Evolutionary conservation across 2,329 filamentous ascomycete species (phyloP).

Genomic region (Metarhizium sp.): DNA sequence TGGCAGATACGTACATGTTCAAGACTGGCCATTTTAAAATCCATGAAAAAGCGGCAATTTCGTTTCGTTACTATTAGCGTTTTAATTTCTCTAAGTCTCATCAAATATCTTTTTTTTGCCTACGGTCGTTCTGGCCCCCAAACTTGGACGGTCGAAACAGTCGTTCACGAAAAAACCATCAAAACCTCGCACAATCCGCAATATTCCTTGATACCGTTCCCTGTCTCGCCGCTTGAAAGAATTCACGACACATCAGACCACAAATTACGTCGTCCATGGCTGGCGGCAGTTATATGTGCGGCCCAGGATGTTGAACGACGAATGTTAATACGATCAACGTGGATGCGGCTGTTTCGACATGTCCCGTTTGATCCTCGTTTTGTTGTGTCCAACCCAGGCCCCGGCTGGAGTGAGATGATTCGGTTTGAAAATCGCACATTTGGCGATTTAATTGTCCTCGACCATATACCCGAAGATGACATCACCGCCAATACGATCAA

Average conservation of each 20-base stretch:
- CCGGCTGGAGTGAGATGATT: conserved; percentile 16
- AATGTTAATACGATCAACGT: conserved; percentile 21
- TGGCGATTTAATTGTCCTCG: conserved; percentile 24
- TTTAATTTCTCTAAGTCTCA: neutral
- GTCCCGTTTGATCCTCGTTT: conserved; percentile 20
- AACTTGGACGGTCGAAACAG: conserved; percentile 5
- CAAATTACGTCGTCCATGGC: conserved; percentile 13
- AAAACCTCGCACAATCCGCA: neutral
- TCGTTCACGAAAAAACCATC: conserved; percentile 5
- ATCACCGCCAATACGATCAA: conserved; percentile 24
- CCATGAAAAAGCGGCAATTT: neutral
- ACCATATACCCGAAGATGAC: conserved; percentile 20
- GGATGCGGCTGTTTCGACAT: conserved; percentile 21
- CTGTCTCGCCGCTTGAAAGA: conserved; percentile 13
- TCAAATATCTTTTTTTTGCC: neutral
- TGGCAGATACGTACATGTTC: neutral
- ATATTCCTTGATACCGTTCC: conserved; percentile 15
- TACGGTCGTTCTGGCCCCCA: neutral
- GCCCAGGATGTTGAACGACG: conserved; percentile 18
- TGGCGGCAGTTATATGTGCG: conserved; percentile 19
- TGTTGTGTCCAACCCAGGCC: conserved; percentile 21
- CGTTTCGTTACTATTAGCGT: neutral
- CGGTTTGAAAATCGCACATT: conserved; percentile 21
- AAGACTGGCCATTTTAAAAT: neutral
- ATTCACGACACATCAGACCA: neutral